These are phyloP conservation scores for Tylopilus balloui DNA, from an alignment of 768 basidiomycete genomes.

Conservation along the genomic window DNA sequence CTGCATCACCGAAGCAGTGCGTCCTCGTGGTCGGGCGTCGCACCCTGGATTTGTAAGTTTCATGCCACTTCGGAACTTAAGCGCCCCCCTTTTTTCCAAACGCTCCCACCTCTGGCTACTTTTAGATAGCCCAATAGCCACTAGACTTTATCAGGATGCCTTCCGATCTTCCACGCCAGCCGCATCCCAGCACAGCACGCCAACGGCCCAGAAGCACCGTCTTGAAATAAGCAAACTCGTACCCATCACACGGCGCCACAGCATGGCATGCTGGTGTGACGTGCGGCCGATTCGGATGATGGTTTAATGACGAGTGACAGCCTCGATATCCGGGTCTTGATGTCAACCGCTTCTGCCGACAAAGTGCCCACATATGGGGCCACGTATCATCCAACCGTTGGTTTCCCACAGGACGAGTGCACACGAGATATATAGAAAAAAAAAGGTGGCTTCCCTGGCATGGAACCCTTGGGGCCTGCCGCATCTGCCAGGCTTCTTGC, in stretches of 20 bases:
- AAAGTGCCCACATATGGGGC: not conserved
- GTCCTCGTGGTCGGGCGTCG: constrained; percentile 12
- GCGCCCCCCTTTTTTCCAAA: constrained; percentile 31
- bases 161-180: constrained; percentile 6
- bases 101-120: constrained; percentile 6
- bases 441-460: not conserved
- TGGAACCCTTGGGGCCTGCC: constrained; percentile 1
- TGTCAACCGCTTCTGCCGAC: constrained; percentile 3
- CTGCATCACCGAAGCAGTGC: not conserved
- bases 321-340: not conserved
- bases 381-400: not conserved
- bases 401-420: not conserved
- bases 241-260: constrained; percentile 17
- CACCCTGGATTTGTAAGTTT: constrained; percentile 22
- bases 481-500: not conserved
- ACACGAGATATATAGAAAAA: not conserved
- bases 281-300: constrained; percentile 2
- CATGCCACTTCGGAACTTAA: constrained; percentile 27
- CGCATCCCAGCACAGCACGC: constrained; percentile 21
- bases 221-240: constrained; percentile 16
- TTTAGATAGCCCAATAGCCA: constrained; percentile 1
- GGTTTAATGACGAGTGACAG: not conserved
- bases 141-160: constrained; percentile 8
- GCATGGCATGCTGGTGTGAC: constrained; percentile 14
- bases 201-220: constrained; percentile 10